Conservation (phyloP, 176 grass and related monocot genomes). For the Oryza glaberrima region DNA sequence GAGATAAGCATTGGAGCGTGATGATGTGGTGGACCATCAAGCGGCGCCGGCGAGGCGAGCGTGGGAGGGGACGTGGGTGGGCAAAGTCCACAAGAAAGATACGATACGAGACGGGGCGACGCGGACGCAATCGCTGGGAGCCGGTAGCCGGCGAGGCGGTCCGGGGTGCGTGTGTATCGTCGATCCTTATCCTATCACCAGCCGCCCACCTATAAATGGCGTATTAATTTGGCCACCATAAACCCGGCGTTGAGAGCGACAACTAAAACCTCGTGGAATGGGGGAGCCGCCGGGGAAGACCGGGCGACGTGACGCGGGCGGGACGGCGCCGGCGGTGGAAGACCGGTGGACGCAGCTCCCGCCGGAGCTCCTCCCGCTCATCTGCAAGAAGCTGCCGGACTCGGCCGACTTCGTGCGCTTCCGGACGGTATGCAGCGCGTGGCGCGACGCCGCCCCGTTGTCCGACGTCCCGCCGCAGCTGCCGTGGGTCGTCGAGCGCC, state of each 20-base stretch:
- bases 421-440: constrained; percentile 31
- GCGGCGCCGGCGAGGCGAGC: background rate
- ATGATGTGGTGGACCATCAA: background rate
- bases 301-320: background rate
- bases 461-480: constrained; percentile 34
- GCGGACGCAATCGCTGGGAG: background rate
- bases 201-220: background rate
- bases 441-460: background rate
- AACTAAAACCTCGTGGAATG: background rate
- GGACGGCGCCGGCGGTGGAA: background rate
- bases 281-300: background rate
- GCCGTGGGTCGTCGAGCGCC: constrained; percentile 35
- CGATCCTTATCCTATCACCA: constrained; percentile 15
- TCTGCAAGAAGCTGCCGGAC: constrained; percentile 26
- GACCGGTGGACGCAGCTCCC: constrained; percentile 37
- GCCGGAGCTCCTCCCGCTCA: constrained; percentile 41
- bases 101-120: background rate
- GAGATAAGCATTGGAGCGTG: background rate
- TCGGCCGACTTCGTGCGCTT: constrained; percentile 33
- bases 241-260: background rate
- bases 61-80: background rate
- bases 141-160: background rate
- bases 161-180: background rate
- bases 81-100: constrained; percentile 5
- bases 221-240: background rate